Evolutionary conservation across 2,329 filamentous ascomycete genomes (phyloP), one percentile per base, ranked within the genome.

Genomic region (Sclerotinia nivalis): DNA sequence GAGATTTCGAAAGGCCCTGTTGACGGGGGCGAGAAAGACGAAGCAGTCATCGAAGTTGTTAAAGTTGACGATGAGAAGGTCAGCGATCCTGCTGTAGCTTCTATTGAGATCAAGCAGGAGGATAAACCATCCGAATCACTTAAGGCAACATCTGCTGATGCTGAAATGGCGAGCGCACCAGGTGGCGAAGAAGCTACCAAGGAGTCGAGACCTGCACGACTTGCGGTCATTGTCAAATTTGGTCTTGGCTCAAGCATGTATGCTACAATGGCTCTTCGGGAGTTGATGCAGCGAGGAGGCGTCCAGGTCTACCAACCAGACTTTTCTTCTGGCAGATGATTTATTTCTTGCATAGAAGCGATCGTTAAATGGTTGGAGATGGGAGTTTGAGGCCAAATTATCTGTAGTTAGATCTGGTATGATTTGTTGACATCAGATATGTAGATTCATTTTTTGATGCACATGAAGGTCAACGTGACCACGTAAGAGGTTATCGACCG

Each of bases 231-330:
- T 37, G 79, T 96, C 74, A 93, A 89, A 78, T 87, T 96, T 80
- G 89, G 93, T 78, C 84, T 96, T 40, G 91, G 88, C 1, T 88
- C 89, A 62, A 93, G 91, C 77, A 91, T 93, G 77, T 96, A 96
- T 81, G 93, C 93, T 0, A 96, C 93, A 0, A 92, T 96, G 84
- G 91, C 91, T 18, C 79, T 96, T 73, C 83, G 93, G 67, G 93
- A 96, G 80, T 80, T 96, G 72, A 93, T 93, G 84, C 91, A 89
- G 76, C 89, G 88, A 73, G 77, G 89, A 2, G 89, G 88, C 18
- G 83, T 89, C 7, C 83, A 83, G 76, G 83, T 84, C 10, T 91
- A 85, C 75, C 87, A 88, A 79, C 86, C 89, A 8, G 88, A 90
- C 65, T 91, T 86, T 76, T 82, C 83, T 72, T 71, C 75, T 22